Evolutionary conservation across 225 moss, liverwort and hornwort genomes (phyloP), one percentile per base, ranked within the genome.

Genomic region (Physcomitrellopsis africana): DNA sequence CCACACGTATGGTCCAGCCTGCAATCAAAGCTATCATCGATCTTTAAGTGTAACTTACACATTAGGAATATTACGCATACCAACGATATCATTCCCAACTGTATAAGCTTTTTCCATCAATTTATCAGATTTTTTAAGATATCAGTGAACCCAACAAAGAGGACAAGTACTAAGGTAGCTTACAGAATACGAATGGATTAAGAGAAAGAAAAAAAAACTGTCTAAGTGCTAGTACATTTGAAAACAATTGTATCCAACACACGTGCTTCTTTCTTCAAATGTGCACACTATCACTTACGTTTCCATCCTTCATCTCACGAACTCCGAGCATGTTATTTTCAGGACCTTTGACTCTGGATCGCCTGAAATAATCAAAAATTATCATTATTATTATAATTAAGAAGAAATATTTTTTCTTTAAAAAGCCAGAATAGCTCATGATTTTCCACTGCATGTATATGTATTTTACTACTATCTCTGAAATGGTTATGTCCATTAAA

Each of bases 1-100:
- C 94, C 94, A 99, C 63, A 85, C 69, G 70, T 95, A 99, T 2
- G 81, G 72, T 48, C 95, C 97, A 65, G 93, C 97, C 92, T 96
- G 87, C 72, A 77, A 55, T 17, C 44, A 67, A 59, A 69, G 23
- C 48, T 72, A 42, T 13, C 27, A 70, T 49, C 15, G 47, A 37
- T 4, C 11, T 22, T n/a, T 24, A 54, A 8, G 2, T 48, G 20
- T 22, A 12, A 60, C 15, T 53, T 41, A 26, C 16, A 42, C 10
- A 71, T 45, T 51, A 67, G 24, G 47, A 46, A 73, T 52, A 47
- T 24, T 44, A 18, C 46, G 41, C 27, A 23, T 73, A 58, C 52
- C 51, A 72, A 41, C 51, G 15, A 53, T 37, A 24, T 13, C 42
- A 61, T 26, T 73, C 20, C 14, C 29, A 60, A 56, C 69, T 37